Conservation (phyloP, 208 protist species). For the Acanthamoeba triangularis region DNA sequence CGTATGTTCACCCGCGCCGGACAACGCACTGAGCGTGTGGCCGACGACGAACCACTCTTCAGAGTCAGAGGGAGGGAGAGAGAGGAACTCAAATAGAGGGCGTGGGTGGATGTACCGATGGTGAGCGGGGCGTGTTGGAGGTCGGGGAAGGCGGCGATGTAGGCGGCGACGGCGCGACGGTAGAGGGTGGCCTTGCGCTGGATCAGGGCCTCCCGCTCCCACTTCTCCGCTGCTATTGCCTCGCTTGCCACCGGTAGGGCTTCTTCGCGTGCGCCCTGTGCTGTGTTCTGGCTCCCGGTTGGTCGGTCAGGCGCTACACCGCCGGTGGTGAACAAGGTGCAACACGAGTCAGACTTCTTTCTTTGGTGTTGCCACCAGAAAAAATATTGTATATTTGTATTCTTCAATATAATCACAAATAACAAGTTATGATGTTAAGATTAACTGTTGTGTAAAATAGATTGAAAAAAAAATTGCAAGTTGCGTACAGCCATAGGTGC, state of each 20-base stretch:
- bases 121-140: not conserved
- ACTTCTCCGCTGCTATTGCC: not conserved
- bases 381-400: no score
- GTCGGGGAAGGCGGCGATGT: not conserved
- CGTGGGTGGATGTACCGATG: not conserved
- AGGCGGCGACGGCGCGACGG: not conserved
- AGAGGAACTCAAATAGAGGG: not conserved
- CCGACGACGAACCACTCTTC: not conserved
- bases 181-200: not conserved
- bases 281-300: not conserved
- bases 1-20: conserved; percentile 74
- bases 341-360: no score
- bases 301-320: not conserved
- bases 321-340: no score
- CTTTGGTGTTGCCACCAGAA: no score
- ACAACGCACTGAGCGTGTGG: not conserved
- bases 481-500: not conserved
- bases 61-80: not conserved
- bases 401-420: no score
- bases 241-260: not conserved
- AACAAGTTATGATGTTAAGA: no score
- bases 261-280: no score
- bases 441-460: no score
- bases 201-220: not conserved
- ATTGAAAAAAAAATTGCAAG: not conserved